Percentiles rank a stretch among this genome's conserved stretches.
These are phyloP conservation scores for Typha latifolia DNA, from an alignment of 176 grass and related monocot species.

Conservation along the genomic window DNA sequence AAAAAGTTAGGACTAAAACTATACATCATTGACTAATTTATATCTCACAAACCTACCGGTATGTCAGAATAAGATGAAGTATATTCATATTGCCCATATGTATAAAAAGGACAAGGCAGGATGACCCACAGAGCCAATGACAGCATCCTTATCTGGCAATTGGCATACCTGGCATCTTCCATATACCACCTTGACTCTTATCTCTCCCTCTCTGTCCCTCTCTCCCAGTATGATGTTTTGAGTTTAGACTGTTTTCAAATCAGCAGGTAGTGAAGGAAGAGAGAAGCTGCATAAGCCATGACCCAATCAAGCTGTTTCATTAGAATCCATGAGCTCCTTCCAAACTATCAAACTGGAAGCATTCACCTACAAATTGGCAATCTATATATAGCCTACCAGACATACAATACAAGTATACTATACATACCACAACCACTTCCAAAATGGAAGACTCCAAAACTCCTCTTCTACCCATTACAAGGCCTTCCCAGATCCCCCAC, in stretches of 20 bases:
- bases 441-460: background rate
- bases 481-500: background rate
- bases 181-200: background rate
- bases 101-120: no score
- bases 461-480: constrained; percentile 7
- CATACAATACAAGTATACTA: background rate
- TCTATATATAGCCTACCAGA: background rate
- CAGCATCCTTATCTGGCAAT: background rate
- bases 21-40: no score
- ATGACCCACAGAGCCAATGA: no score
- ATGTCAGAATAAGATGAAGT: no score
- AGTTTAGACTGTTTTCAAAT: background rate
- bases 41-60: no score
- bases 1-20: no score
- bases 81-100: no score
- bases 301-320: background rate
- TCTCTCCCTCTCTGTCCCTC: no score
- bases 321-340: constrained; percentile 3
- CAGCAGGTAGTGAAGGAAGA: background rate
- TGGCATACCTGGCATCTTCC: background rate
- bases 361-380: background rate
- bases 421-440: background rate
- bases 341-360: background rate
- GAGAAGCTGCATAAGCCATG: background rate
- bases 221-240: background rate